Conservation (phyloP, 148 eudicot species). For the Amaranthus palmeri region DNA sequence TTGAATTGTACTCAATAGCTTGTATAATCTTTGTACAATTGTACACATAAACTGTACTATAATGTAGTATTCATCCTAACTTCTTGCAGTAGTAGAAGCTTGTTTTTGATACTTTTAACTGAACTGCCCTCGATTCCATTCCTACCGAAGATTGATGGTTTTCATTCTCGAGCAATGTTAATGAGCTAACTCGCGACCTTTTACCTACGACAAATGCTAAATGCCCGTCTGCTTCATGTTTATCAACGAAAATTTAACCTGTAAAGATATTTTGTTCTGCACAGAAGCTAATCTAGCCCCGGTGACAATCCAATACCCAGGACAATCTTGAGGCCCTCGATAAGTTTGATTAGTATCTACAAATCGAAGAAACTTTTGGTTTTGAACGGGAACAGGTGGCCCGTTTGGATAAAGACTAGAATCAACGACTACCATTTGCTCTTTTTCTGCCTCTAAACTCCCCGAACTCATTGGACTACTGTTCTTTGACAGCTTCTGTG, state of each 20-base stretch:
- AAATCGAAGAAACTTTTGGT: slow-evolving; percentile 52
- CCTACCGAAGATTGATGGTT: too few relatives aligned
- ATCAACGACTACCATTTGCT: slow-evolving; percentile 47
- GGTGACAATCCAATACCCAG: slow-evolving; percentile 81
- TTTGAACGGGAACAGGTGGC: slow-evolving; percentile 60
- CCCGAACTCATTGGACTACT: slow-evolving; percentile 40
- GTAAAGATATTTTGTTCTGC: slow-evolving; percentile 55
- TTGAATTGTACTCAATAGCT: too few relatives aligned
- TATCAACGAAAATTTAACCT: slow-evolving; percentile 67
- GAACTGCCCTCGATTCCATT: too few relatives aligned
- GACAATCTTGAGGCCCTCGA: slow-evolving; percentile 62
- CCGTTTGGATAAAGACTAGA: slow-evolving; percentile 66
- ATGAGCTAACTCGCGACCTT: too few relatives aligned
- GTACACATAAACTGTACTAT: too few relatives aligned
- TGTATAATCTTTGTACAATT: too few relatives aligned
- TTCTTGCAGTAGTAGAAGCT: too few relatives aligned
- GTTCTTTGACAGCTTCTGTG: slow-evolving; percentile 43
- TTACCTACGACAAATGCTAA: too few relatives aligned
- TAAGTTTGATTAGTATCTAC: slow-evolving; percentile 57
- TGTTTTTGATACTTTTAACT: too few relatives aligned
- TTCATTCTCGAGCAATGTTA: too few relatives aligned
- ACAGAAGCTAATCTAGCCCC: slow-evolving; percentile 65
- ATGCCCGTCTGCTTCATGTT: slow-evolving; percentile 15
- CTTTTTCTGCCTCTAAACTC: slow-evolving; percentile 36
- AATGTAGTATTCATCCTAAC: too few relatives aligned